phyloP scores from a whole-genome alignment of 2,329 filamentous ascomycete genomes.

The Sclerotinia subarctica region DNA sequence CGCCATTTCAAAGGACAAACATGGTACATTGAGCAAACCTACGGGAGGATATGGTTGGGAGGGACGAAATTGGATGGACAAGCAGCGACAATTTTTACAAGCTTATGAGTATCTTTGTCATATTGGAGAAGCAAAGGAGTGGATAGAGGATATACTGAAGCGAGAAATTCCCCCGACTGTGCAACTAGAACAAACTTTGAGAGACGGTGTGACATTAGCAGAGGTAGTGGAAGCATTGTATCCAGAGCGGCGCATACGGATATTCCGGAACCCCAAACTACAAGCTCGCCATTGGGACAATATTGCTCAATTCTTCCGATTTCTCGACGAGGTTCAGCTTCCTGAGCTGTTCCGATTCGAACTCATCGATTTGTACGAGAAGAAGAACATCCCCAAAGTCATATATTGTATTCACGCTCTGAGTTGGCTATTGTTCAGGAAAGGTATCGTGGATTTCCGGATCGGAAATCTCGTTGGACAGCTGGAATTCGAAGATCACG shows the following conservation, averaged over 20 bases:
- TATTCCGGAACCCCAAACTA: conserved; percentile 80
- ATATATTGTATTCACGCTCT: conserved; percentile 98
- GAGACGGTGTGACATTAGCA: conserved; percentile 90
- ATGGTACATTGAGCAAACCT: conserved; percentile 46
- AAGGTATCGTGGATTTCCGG: conserved; percentile 90
- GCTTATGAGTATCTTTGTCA: conserved; percentile 99
- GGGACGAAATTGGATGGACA: conserved; percentile 96
- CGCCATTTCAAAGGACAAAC: conserved; percentile 39
- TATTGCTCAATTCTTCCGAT: conserved; percentile 92
- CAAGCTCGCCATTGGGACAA: conserved; percentile 98
- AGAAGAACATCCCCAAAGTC: conserved; percentile 99
- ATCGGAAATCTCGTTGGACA: conserved; percentile 97
- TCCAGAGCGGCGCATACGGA: conserved; percentile 70
- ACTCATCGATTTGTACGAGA: conserved; percentile 95
- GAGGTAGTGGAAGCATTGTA: conserved; percentile 90
- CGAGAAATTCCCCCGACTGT: conserved; percentile 87
- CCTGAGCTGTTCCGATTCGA: conserved; percentile 97
- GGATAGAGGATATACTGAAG: conserved; percentile 92
- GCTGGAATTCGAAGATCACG: conserved; percentile 95
- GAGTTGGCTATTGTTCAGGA: conserved; percentile 94
- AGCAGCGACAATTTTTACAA: conserved; percentile 91
- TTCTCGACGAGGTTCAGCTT: conserved; percentile 84
- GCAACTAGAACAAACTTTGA: conserved; percentile 84
- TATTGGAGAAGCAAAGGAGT: conserved; percentile 97
- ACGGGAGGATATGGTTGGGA: conserved; percentile 66